Evolutionary conservation across 192 early-diverging fungal genomes (phyloP).

Genomic region (Coemansia sp.): DNA sequence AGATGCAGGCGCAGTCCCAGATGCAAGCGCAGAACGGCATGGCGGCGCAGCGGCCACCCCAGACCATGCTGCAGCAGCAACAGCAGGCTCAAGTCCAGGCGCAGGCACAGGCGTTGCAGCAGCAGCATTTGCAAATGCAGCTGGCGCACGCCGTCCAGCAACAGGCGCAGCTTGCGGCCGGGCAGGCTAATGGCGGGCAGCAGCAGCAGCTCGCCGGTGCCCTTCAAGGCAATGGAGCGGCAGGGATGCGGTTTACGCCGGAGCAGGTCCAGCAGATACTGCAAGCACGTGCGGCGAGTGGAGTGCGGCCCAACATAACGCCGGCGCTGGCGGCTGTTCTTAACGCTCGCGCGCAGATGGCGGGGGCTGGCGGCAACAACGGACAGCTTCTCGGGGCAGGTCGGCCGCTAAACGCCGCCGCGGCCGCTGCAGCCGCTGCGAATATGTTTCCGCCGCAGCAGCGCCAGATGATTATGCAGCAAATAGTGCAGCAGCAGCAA

Average conservation of each 20-base stretch:
- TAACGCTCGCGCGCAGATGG: conserved; percentile 40
- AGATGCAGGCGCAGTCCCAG: conserved; percentile 22
- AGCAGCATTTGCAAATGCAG: conserved; percentile 21
- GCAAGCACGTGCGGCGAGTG: conserved; percentile 50
- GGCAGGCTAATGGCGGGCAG: conserved; percentile 6
- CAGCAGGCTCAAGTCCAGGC: conserved; percentile 20
- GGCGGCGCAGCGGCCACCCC: background rate
- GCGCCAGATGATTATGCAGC: conserved; percentile 41
- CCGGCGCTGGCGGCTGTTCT: conserved; percentile 46
- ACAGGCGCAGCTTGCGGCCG: conserved; percentile 14
- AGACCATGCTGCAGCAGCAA: conserved; percentile 9
- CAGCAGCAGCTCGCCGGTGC: conserved; percentile 19
- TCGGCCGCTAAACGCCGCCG: conserved; percentile 21
- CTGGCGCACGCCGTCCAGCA: conserved; percentile 19
- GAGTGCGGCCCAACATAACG: conserved; percentile 32
- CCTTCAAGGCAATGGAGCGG: conserved; percentile 20
- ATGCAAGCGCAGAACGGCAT: conserved; percentile 5
- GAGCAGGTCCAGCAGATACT: conserved; percentile 49
- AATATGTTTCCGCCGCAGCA: conserved; percentile 46
- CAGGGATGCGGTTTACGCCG: conserved; percentile 31
- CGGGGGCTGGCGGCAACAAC: conserved; percentile 15
- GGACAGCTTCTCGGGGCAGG: conserved; percentile 11
- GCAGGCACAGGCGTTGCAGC: conserved; percentile 10
- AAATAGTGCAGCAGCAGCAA: conserved; percentile 37
- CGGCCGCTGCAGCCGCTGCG: conserved; percentile 25